Evolutionary conservation across 805 yeast species (phyloP).

Genomic region (Saccharomyces jurei): DNA sequence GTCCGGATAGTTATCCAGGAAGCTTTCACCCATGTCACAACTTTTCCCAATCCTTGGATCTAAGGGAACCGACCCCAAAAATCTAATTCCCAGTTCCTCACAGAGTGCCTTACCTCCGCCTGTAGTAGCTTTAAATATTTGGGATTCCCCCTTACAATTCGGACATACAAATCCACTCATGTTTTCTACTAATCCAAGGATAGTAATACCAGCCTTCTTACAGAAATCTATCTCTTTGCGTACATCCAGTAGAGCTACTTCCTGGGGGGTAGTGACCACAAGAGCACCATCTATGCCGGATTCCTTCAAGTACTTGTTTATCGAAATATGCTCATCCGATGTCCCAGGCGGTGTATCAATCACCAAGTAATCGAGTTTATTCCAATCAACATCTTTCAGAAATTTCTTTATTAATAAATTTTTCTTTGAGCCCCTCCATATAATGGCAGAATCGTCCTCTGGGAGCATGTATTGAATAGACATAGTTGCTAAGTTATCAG

Average conservation of each 20-base stretch:
- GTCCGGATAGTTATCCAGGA: slow-evolving; percentile 76
- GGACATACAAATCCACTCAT: slow-evolving; percentile 99
- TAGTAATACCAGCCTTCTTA: slow-evolving; percentile 75
- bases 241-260: slow-evolving; percentile 89
- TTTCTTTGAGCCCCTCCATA: slow-evolving; percentile 97
- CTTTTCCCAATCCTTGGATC: slow-evolving; percentile 90
- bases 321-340: slow-evolving; percentile 90
- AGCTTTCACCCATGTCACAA: slow-evolving; percentile 81
- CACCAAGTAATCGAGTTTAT: slow-evolving; percentile 67
- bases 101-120: slow-evolving; percentile 91
- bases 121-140: slow-evolving; percentile 88
- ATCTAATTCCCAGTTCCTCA: slow-evolving; percentile 66
- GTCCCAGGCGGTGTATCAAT: slow-evolving; percentile 99
- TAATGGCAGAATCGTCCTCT: slow-evolving; percentile 83
- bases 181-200: slow-evolving; percentile 89
- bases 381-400: slow-evolving; percentile 90
- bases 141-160: slow-evolving; percentile 79
- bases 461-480: slow-evolving; percentile 93
- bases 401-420: slow-evolving; percentile 89
- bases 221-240: slow-evolving; percentile 95
- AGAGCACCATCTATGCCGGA: slow-evolving; percentile 93
- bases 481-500: slow-evolving; percentile 92
- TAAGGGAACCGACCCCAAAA: slow-evolving; percentile 86
- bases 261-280: slow-evolving; percentile 95
- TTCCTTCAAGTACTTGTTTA: slow-evolving; percentile 79